A percentile compares a stretch with the other conserved stretches of the same genome.
phyloP scores from a whole-genome alignment of 1,139 yeast genomes.

The Geotrichum reessii region DNA sequence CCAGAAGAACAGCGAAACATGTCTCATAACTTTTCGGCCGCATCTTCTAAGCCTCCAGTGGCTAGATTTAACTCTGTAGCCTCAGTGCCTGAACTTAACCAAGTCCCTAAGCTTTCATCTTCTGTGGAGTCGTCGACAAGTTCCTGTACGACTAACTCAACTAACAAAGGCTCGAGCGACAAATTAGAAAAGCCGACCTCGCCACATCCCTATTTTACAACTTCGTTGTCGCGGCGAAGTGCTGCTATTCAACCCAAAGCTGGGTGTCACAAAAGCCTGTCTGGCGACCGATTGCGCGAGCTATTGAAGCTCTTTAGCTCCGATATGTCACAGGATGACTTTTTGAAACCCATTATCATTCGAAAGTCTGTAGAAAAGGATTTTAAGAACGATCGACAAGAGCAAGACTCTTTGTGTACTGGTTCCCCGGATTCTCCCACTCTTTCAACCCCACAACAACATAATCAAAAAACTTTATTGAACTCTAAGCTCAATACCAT shows the following conservation, averaged over 20 bases:
- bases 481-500: slow-evolving; percentile 1
- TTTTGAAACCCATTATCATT: neutral
- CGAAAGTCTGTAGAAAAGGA: neutral
- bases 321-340: slow-evolving; percentile 2
- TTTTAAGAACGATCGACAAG: neutral
- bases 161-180: slow-evolving; percentile 11
- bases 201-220: neutral
- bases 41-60: neutral
- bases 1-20: neutral
- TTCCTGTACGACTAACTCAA: slow-evolving; percentile 13
- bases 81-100: slow-evolving; percentile 15
- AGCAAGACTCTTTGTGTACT: neutral
- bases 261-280: slow-evolving; percentile 1
- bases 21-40: neutral
- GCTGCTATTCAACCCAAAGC: neutral
- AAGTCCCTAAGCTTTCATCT: slow-evolving; percentile 21
- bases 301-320: slow-evolving; percentile 9
- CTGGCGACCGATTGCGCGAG: slow-evolving; percentile 5
- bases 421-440: slow-evolving; percentile 4
- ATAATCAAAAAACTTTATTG: neutral
- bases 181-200: slow-evolving; percentile 2
- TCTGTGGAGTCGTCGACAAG: slow-evolving; percentile 20
- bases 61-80: neutral
- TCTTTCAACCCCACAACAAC: neutral
- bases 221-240: neutral